Conservation (phyloP, 805 yeast species). For the Ogataea pini region DNA sequence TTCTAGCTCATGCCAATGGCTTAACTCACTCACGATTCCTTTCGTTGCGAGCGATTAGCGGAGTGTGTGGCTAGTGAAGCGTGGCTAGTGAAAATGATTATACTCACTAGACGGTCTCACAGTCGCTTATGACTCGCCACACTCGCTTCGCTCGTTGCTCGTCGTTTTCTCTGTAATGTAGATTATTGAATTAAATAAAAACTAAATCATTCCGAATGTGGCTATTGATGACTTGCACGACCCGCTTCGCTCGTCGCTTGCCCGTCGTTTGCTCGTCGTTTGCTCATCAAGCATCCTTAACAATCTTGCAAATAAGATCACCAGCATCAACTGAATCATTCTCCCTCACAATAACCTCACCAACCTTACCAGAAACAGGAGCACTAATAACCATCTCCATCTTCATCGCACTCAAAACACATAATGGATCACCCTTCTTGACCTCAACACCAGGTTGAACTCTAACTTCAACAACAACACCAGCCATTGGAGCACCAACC, state of each 20-base stretch:
- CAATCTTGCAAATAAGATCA: conserved; percentile 74
- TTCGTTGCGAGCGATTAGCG: too few species aligned
- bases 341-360: conserved; percentile 74
- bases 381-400: conserved; percentile 99
- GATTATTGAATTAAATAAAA: neutral
- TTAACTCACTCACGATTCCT: too few species aligned
- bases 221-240: too few species aligned
- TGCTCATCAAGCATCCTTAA: conserved; percentile 29
- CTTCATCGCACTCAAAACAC: conserved; percentile 96
- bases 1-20: too few species aligned
- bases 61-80: too few species aligned
- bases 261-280: too few species aligned
- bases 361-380: conserved; percentile 81
- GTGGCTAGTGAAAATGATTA: too few species aligned
- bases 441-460: conserved; percentile 85
- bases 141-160: neutral
- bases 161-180: neutral
- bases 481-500: conserved; percentile 99
- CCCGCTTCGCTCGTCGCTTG: too few species aligned
- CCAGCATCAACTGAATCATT: conserved; percentile 96
- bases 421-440: conserved; percentile 94
- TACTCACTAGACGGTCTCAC: too few species aligned
- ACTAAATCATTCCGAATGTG: too few species aligned
- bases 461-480: conserved; percentile 94
- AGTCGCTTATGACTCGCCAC: neutral